These are phyloP conservation scores for Smallanthus sonchifolius DNA, from an alignment of 129 eudicot species.

Conservation along the genomic window DNA sequence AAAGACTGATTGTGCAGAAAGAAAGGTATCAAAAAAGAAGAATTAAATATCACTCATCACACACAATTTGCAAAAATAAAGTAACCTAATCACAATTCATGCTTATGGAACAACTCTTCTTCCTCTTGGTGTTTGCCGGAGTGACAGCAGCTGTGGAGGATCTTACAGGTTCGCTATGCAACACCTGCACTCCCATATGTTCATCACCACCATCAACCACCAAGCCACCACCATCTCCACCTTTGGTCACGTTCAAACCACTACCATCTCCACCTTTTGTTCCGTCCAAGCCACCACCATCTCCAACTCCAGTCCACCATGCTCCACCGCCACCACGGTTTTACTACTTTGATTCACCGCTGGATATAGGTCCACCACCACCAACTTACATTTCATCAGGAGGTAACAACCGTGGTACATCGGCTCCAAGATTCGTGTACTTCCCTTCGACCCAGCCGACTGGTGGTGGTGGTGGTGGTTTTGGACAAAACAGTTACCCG, in stretches of 20 bases:
- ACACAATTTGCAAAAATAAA: constrained; percentile 16
- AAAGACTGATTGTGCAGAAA: constrained; percentile 23
- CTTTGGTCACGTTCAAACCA: constrained; percentile 8
- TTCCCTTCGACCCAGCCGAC: constrained; percentile 30
- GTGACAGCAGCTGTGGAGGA: constrained; percentile 5
- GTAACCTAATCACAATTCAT: neutral
- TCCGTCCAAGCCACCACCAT: constrained; percentile 19
- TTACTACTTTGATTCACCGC: constrained; percentile 32
- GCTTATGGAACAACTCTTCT: constrained; percentile 18
- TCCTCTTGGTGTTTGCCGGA: constrained; percentile 17
- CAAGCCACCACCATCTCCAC: constrained; percentile 12
- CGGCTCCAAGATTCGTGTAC: constrained; percentile 36
- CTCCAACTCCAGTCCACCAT: constrained; percentile 24
- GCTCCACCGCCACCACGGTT: constrained; percentile 45
- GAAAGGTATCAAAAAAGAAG: constrained; percentile 33
- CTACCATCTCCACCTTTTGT: constrained; percentile 31
- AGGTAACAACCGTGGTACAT: constrained; percentile 21
- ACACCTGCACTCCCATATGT: constrained; percentile 70
- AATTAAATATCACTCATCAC: constrained; percentile 7
- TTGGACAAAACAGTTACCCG: constrained; percentile 26
- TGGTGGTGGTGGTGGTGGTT: constrained; percentile 25
- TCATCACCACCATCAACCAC: constrained; percentile 45
- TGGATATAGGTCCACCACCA: constrained; percentile 30
- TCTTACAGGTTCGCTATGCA: constrained; percentile 38
- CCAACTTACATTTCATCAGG: constrained; percentile 30